Evolutionary conservation across 2,329 filamentous ascomycete genomes (phyloP).

Genomic region (Aspergillus unguis): DNA sequence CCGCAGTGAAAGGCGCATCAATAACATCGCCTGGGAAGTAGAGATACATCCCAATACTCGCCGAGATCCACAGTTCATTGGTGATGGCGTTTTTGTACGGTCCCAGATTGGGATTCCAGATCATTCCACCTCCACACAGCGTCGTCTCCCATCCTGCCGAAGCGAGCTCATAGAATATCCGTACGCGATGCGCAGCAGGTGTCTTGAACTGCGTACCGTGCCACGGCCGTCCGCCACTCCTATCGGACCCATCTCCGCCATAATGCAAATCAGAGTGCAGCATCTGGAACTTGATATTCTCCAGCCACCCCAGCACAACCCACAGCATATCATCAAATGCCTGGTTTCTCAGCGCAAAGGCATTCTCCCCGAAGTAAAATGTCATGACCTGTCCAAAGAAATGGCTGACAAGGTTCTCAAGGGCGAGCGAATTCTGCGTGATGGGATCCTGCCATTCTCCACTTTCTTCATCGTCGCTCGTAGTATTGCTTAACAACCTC

Average conservation of each 20-base stretch:
- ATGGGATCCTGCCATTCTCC: conserved; percentile 4
- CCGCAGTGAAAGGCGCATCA: conserved; percentile 60
- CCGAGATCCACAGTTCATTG: conserved; percentile 83
- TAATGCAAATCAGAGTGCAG: conserved; percentile 66
- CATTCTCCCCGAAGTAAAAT: conserved; percentile 85
- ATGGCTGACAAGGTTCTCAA: conserved; percentile 75
- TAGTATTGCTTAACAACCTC: conserved; percentile 23
- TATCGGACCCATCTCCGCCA: conserved; percentile 20
- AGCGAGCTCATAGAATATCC: conserved; percentile 81
- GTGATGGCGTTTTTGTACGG: conserved; percentile 98
- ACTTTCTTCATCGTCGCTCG: neutral
- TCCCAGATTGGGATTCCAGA: conserved; percentile 74
- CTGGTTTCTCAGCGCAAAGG: conserved; percentile 68
- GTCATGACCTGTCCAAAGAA: conserved; percentile 74
- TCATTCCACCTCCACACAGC: conserved; percentile 83
- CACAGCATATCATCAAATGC: conserved; percentile 94
- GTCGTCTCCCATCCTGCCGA: conserved; percentile 74
- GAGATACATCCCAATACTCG: conserved; percentile 84
- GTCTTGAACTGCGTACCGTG: conserved; percentile 72
- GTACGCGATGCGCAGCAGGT: conserved; percentile 76
- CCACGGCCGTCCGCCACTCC: conserved; percentile 50
- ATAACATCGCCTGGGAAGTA: conserved; percentile 80
- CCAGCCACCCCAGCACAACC: conserved; percentile 90
- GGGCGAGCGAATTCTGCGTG: conserved; percentile 39
- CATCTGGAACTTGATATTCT: conserved; percentile 71